Evolutionary conservation across 805 yeast species (phyloP).

Genomic region (Sungouiella blattae): DNA sequence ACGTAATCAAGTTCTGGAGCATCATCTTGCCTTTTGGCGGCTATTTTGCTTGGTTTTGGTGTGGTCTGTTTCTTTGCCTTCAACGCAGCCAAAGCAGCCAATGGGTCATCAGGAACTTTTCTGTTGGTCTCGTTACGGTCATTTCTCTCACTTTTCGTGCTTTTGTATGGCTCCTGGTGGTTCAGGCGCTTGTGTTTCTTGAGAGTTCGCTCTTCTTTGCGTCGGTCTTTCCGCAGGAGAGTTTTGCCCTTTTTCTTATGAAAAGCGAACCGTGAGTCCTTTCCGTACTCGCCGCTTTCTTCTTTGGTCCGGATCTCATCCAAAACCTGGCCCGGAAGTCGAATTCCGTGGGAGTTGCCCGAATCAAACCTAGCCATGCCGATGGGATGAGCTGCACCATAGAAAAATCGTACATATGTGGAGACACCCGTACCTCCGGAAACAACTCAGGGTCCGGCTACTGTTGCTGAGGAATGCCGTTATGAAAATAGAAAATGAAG

Average conservation of each 20-base stretch:
- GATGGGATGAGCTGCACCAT: constrained; percentile 5
- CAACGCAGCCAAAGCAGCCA: constrained; percentile 15
- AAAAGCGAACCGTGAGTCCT: constrained; percentile 24
- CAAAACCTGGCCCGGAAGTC: constrained; percentile 51
- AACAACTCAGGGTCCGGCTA: no score
- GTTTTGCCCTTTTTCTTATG: constrained; percentile 21
- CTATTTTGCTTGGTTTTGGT: no score
- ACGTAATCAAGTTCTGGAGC: constrained; percentile 4
- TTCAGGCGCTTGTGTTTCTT: constrained; percentile 29
- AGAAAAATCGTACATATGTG: constrained; percentile 1
- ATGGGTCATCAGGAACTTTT: constrained; percentile 20
- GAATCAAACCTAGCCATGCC: constrained; percentile 5
- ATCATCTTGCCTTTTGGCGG: constrained; percentile 23
- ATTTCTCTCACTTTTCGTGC: constrained; percentile 8
- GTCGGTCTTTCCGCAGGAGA: constrained; percentile 30
- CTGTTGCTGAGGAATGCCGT: no score
- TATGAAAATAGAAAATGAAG: no score
- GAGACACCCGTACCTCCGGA: constrained; percentile 2
- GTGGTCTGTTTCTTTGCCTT: constrained; percentile 16
- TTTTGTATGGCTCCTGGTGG: constrained; percentile 5
- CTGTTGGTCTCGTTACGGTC: constrained; percentile 4
- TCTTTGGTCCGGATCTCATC: constrained; percentile 46
- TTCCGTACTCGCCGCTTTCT: constrained; percentile 43
- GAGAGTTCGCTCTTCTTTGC: constrained; percentile 31
- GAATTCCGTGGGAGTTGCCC: constrained; percentile 41